Evolutionary conservation across 805 yeast genomes (phyloP).

Genomic region (Yamadazyma sp.): DNA sequence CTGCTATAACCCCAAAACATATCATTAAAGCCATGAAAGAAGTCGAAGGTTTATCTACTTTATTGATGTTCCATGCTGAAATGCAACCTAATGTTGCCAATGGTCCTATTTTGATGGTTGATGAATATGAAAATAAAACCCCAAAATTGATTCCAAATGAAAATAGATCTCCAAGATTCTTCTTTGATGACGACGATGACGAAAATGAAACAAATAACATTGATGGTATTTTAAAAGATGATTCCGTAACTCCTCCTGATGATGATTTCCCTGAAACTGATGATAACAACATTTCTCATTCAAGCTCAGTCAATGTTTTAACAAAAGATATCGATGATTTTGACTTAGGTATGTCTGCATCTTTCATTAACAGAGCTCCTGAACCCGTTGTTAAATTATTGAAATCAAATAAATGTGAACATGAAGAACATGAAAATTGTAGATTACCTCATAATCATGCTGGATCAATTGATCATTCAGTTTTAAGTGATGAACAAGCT

Average conservation of each 20-base stretch:
- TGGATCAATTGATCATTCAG: slow-evolving; percentile 27
- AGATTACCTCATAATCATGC: slow-evolving; percentile 32
- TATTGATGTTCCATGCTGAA: slow-evolving; percentile 93
- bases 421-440: slow-evolving; percentile 29
- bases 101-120: slow-evolving; percentile 19
- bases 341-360: slow-evolving; percentile 38
- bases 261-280: slow-evolving; percentile 3
- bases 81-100: slow-evolving; percentile 50
- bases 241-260: slow-evolving; percentile 6
- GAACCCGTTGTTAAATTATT: slow-evolving; percentile 33
- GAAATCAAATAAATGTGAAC: slow-evolving; percentile 8
- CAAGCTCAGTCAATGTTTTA: slow-evolving; percentile 5
- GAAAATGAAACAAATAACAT: slow-evolving; percentile 1
- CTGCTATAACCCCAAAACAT: slow-evolving; percentile 66
- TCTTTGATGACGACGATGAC: slow-evolving; percentile 15
- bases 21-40: slow-evolving; percentile 63
- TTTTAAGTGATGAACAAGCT: slow-evolving; percentile 49
- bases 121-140: slow-evolving; percentile 16
- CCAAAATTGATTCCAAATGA: slow-evolving; percentile 25
- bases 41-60: slow-evolving; percentile 62
- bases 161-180: slow-evolving; percentile 16
- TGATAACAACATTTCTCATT: background rate
- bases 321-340: slow-evolving; percentile 28
- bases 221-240: slow-evolving; percentile 4
- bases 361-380: slow-evolving; percentile 39